Base-by-base conservation (phyloP, 768 basidiomycete species). In the Phylloporus sp. region DNA sequence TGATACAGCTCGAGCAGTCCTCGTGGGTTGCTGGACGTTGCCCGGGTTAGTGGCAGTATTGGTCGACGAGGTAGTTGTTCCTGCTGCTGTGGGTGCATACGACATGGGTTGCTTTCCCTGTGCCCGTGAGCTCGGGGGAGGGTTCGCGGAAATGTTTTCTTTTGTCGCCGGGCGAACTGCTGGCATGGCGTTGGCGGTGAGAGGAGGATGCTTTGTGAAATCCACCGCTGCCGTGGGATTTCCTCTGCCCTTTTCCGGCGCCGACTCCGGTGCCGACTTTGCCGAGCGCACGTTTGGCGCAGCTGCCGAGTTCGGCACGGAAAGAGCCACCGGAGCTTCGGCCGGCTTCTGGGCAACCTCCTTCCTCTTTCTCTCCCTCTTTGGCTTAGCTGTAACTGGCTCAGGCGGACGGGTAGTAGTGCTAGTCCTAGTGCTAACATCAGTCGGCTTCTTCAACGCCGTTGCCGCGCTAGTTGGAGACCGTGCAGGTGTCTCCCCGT, bases 61-160 rank as follows among this genome's bases (percentile, higher is more conserved):
- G 49, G 68, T 47, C 31, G 67, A 54, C 3, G 66, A 53, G 7
- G 66, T 47, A 42, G 70, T 45, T 5, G 63, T 45, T 42, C 69
- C 40, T 11, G 60, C 23, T 6, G 62, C 44, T 2, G 67, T 27
- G 0, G 59, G 69, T 11, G 54, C 56, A 65, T 92, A 92, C 2
- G 85, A 77, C 91, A 94, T 94, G 28, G 91, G 92, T 63, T 91
- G 89, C 76, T 95, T 95, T 59, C 92, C 92, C 57, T 89, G 89
- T 22, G 91, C 91, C 15, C 92, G 81, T 46, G 89, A 88, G 54
- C 83, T 86, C 31, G 87, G 91, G 35, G 78, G 80, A 27, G 80
- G 79, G 45, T 69, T 63, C 18, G 59, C 39, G 16, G 65, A 47
- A 22, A 59, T 34, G 64, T 71, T 63, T 68, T 76, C 56, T 67